Percentiles rank a stretch among this genome's conserved stretches.
Conservation (phyloP, 75 land plant species). For the Selaginella moellendorffii region DNA sequence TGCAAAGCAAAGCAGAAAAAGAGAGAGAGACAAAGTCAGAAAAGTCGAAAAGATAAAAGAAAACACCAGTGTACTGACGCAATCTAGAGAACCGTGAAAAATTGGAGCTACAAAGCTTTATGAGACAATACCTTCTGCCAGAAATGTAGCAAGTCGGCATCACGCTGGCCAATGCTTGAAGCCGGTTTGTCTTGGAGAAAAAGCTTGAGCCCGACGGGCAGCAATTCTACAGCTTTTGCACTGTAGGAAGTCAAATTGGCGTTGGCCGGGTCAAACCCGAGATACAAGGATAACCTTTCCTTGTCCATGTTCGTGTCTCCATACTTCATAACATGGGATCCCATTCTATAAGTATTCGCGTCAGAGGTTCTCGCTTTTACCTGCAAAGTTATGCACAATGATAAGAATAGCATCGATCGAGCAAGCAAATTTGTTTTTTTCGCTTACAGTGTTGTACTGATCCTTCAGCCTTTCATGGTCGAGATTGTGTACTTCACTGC, state of each 20-base stretch:
- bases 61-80: neutral
- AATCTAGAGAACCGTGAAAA: neutral
- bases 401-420: neutral
- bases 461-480: constrained; percentile 58
- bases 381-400: constrained; percentile 32
- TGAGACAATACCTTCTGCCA: constrained; percentile 49
- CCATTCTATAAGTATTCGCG: constrained; percentile 40
- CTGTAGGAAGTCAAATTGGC: constrained; percentile 30
- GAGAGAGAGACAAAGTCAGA: neutral
- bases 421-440: neutral
- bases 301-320: constrained; percentile 38
- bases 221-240: constrained; percentile 27
- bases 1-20: constrained; percentile 13
- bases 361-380: constrained; percentile 77
- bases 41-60: neutral
- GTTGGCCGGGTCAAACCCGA: constrained; percentile 70
- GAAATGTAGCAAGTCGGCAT: constrained; percentile 67
- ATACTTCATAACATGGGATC: constrained; percentile 98
- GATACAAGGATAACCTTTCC: constrained; percentile 55
- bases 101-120: neutral
- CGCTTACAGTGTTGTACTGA: constrained; percentile 51
- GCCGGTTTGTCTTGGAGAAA: neutral
- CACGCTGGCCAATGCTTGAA: constrained; percentile 58
- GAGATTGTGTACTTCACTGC: constrained; percentile 74
- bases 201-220: neutral